Evolutionary conservation across 2,329 filamentous ascomycete genomes (phyloP).

Genomic region (Neopestalotiopsis clavispora): DNA sequence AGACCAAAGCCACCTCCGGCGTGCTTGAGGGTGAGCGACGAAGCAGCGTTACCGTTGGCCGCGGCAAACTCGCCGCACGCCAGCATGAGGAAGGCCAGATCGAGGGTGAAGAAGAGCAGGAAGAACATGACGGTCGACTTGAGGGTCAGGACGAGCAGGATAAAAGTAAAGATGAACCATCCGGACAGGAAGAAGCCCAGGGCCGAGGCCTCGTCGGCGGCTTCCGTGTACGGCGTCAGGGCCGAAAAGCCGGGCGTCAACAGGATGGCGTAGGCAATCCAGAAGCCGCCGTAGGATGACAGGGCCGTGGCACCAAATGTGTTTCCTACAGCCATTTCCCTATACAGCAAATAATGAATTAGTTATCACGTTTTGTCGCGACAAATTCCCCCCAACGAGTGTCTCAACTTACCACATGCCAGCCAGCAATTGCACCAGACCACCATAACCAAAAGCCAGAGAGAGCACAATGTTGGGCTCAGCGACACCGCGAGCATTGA

Average conservation of each 20-base stretch:
- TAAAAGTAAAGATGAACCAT: slow-evolving; percentile 86
- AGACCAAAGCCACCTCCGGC: slow-evolving; percentile 83
- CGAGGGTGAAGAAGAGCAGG: slow-evolving; percentile 76
- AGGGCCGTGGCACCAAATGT: slow-evolving; percentile 84
- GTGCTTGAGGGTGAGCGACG: slow-evolving; percentile 61
- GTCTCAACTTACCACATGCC: slow-evolving; percentile 77
- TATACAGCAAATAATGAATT: slow-evolving; percentile 36
- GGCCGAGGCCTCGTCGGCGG: slow-evolving; percentile 58
- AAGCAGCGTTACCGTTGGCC: slow-evolving; percentile 53
- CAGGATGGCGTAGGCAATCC: slow-evolving; percentile 77
- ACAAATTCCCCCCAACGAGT: background rate
- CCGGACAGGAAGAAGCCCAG: slow-evolving; percentile 77
- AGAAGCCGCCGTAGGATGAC: slow-evolving; percentile 84
- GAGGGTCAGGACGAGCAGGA: slow-evolving; percentile 76
- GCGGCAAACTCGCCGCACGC: slow-evolving; percentile 64
- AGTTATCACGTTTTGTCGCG: background rate
- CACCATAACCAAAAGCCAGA: slow-evolving; percentile 76
- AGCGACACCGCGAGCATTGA: slow-evolving; percentile 64
- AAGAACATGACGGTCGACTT: slow-evolving; percentile 81
- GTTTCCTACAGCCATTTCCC: slow-evolving; percentile 88
- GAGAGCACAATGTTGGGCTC: slow-evolving; percentile 71
- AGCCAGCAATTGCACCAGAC: slow-evolving; percentile 77
- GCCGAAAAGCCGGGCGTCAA: slow-evolving; percentile 72
- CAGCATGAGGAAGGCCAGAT: slow-evolving; percentile 76
- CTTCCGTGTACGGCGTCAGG: slow-evolving; percentile 47